Evolutionary conservation across 345 rosid genomes (phyloP), one percentile per base, ranked within the genome.

Genomic region (Excoecaria cochinchinensis): DNA sequence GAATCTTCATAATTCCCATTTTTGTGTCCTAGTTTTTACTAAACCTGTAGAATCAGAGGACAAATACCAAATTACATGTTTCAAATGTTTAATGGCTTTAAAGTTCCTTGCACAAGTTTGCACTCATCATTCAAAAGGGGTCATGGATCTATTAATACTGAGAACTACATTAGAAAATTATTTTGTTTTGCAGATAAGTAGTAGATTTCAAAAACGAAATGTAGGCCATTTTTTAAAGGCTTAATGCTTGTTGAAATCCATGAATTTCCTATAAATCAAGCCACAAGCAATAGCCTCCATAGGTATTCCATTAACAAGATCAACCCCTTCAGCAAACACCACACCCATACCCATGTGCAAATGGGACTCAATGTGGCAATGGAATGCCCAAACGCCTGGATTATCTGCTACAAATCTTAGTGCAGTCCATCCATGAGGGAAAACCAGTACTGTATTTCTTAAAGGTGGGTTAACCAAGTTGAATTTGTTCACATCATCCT

Each of bases 291-390:
- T 9, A 3, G 76, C 76, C 50, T 78, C 53, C 3, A 19, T 52
- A 5, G 97, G 99, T 1, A 95, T 77, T 17, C 52, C 36, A 24
- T 80, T 73, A n/a, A 92, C 72, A 48, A 36, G 81, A 13, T 84
- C 55, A 11, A 90, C 75, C 15, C 86, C 97, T 67, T 90, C 90
- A 0, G 92, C 93, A 47, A 94, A 88, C 52, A 90, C 85, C 62
- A 91, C 93, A 1, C 97, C 98, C 99, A 95, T 95, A 6, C 99
- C 98, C 93, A 95, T 83, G 51, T 91, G 93, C 82, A 95, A 78
- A 82, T 95, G 99, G 40, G 98, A 94, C 81, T 94, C 97, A 19
- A 92, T 88, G 22, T 94, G 98, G 48, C 98, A 94, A 63, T 92
- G 98, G 58, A 94, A 94, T 12, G 93, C 90, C 98, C 97, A 92